phyloP scores from a whole-genome alignment of 1,139 yeast genomes.

The Lodderomyces theae region DNA sequence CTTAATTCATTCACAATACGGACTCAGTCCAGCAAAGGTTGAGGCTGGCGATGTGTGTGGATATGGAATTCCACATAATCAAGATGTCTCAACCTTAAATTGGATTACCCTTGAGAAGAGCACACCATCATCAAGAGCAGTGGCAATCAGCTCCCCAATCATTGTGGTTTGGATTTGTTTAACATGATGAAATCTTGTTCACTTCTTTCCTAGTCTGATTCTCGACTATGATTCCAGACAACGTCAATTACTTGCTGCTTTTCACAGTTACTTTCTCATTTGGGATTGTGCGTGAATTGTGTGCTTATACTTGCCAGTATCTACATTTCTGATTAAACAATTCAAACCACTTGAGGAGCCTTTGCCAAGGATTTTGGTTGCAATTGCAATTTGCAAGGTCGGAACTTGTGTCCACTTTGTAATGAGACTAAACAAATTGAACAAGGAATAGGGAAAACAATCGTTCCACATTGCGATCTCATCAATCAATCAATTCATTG shows the following conservation, averaged over 20 bases:
- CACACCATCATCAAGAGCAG: no score
- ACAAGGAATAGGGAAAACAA: not conserved
- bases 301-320: conserved; percentile 86
- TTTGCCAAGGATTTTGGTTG: no score
- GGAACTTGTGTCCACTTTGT: conserved; percentile 8
- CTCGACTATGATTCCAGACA: conserved; percentile 79
- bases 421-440: conserved; percentile 5
- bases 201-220: conserved; percentile 78
- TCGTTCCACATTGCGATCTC: not conserved
- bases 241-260: conserved; percentile 48
- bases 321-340: conserved; percentile 57
- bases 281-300: conserved; percentile 17
- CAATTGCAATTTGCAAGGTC: conserved; percentile 11
- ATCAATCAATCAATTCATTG: not conserved
- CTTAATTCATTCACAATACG: no score
- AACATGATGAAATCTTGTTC: conserved; percentile 56
- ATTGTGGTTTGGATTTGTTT: no score
- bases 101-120: no score
- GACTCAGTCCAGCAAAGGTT: no score
- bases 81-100: not conserved
- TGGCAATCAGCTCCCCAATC: no score
- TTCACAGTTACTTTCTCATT: not conserved
- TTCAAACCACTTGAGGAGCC: no score
- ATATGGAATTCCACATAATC: conserved; percentile 1
- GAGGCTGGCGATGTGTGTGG: conserved; percentile 3